These are phyloP conservation scores for Cichorium intybus DNA, from an alignment of 140 eudicot genomes.

Conservation along the genomic window DNA sequence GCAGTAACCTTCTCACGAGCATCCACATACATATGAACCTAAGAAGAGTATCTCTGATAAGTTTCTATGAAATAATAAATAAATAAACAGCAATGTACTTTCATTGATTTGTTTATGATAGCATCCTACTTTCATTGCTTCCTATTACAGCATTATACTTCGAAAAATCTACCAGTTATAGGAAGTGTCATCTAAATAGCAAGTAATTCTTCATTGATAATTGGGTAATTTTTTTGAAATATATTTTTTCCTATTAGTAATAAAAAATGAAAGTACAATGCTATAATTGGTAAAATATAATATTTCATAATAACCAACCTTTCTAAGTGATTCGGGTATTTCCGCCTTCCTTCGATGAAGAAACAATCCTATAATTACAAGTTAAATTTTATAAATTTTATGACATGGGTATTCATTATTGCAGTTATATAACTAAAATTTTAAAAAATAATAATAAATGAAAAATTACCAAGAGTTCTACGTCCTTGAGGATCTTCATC, in stretches of 20 bases:
- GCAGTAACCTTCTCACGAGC: conserved; percentile 97
- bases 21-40: conserved; percentile 94
- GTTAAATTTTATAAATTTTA: background rate
- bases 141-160: background rate
- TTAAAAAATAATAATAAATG: background rate
- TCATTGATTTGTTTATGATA: background rate
- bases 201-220: too few species aligned
- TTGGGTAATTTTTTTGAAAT: too few species aligned
- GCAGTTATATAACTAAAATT: conserved; percentile 1
- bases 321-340: conserved; percentile 66
- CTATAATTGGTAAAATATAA: too few species aligned
- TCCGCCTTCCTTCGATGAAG: conserved; percentile 99
- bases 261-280: too few species aligned
- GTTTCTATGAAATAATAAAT: background rate
- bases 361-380: conserved; percentile 64
- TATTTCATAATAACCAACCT: conserved; percentile 44
- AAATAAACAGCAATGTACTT: background rate
- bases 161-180: too few species aligned
- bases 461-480: conserved; percentile 81
- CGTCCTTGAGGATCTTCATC: conserved; percentile 99
- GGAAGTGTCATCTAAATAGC: too few species aligned
- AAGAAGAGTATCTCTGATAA: conserved; percentile 12
- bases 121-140: too few species aligned
- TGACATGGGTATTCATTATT: background rate
- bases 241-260: too few species aligned